Evolutionary conservation across 495 filamentous ascomycete species (phyloP), one percentile per base, ranked within the genome.

Genomic region (Haplographium delicatum): DNA sequence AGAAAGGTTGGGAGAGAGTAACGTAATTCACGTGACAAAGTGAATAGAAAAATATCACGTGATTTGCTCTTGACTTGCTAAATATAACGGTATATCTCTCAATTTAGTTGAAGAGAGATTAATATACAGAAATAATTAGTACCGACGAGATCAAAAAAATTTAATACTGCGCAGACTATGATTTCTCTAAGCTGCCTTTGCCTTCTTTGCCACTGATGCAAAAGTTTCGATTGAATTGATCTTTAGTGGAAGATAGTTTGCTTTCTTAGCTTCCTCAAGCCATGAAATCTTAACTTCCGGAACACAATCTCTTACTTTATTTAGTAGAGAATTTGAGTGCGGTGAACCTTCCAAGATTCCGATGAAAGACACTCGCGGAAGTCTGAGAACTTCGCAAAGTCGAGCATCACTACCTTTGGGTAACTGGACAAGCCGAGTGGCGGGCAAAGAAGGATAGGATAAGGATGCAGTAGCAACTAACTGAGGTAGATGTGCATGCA

Each of bases 401-500:
- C 70, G 66, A 18, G 70, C 64, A 54, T 80, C 79, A 24, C 71
- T 71, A 4, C 68, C 61, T 51, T 71, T 72, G 10, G 75, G 72
- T 31, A 86, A 69, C 2, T 75, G 67, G 19, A 85, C 70, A 10
- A 86, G 66, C 41, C 74, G 68, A 9, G 71, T 76, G 30, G 74
- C 51, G 7, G 67, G 62, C 11, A 59, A 56, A 0, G 47, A 24
- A 3, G 67, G 61, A 44, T 65, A 55, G 5, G 68, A 62, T n/a
- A 65, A 65, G 2, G 75, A 77, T 23, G 77, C 78, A 16, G 73
- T 65, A 19, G 67, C 66, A 6, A 74, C 66, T 58, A 83, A 74
- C 41, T 76, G 70, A 20, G 82, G 82, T 33, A 86, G 70, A 56
- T 86, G 82, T 7, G 72, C 70, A 61, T 81, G 66, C 35, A 81